phyloP scores from a whole-genome alignment of 257 asterid species.

The Nicotiana noctiflora region DNA sequence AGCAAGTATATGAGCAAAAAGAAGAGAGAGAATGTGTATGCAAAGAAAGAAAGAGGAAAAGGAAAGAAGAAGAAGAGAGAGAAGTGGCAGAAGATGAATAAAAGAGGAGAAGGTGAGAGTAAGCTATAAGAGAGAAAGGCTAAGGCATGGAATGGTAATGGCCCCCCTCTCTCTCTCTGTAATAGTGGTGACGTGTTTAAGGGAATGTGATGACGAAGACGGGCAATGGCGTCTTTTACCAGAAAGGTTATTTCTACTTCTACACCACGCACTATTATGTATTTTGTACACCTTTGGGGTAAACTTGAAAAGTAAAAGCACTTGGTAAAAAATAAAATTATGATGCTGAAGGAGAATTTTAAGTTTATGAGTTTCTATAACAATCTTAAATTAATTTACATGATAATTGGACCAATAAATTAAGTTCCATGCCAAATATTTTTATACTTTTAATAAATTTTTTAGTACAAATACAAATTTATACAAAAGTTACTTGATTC shows the following conservation, averaged over 20 bases:
- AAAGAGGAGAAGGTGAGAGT: background rate
- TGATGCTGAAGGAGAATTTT: too few species aligned
- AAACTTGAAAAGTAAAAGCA: background rate
- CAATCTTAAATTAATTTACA: too few species aligned
- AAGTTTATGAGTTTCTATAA: too few species aligned
- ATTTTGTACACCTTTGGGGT: background rate
- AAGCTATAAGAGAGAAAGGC: background rate
- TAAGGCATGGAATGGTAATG: background rate
- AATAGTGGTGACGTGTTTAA: conserved; percentile 9
- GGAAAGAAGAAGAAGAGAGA: background rate
- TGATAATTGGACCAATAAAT: too few species aligned
- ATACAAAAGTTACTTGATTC: too few species aligned
- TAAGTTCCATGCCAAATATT: too few species aligned
- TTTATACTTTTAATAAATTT: too few species aligned
- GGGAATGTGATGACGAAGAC: conserved; percentile 23
- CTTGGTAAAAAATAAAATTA: background rate
- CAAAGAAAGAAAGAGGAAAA: background rate
- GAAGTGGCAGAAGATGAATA: background rate
- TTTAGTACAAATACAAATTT: too few species aligned
- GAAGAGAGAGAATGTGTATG: background rate
- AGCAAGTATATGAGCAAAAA: background rate
- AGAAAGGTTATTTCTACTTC: conserved; percentile 4
- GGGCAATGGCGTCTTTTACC: conserved; percentile 6
- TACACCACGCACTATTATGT: conserved; percentile 2
- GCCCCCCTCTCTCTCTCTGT: background rate